Base-by-base conservation (phyloP, 176 grass and related monocot species). In the Ensete ventricosum region DNA sequence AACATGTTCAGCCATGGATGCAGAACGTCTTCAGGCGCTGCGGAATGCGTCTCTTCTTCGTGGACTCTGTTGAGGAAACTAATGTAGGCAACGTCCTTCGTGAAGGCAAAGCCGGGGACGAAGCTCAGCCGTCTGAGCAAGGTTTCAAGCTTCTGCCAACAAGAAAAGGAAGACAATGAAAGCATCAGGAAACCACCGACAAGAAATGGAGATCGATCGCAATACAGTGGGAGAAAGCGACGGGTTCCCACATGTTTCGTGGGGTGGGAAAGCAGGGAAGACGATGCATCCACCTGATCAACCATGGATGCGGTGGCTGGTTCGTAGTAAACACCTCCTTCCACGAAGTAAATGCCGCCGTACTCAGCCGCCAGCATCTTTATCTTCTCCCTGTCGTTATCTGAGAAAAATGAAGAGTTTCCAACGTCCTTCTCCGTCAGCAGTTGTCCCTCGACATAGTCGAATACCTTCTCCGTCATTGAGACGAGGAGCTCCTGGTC, bases 1-100 rank as follows among this genome's bases (percentile, higher is more conserved):
- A 96, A 91, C 54, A 91, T 78, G 72, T 83, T 96, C 10, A 96
- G 43, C 92, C 92, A 96, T 9, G 92, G 88, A 69, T 91, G 92
- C 0, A 79, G 82, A 29, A 89, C 84, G 3, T 86, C 74, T 88
- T 82, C 88, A 11, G 71, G 2, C 0, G 86, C 84, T 3, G 17
- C 53, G 6, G 79, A 81, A 1, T 77, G 86, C 14, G 87, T 12
- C 70, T 91, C 92, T 26, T 81, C 88, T 1, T 77, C 16, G 0
- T 55, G 77, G 9, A 91, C 88, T 1, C 86, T 72, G 54, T 87
- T 70, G 0, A 88, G 88, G 70, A 96, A 96, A 50, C 82, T 75
- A 0, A 78, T 8, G 21, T 84, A 86, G 0, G 65, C 66, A 1
- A 86, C 83, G 1, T 87, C 88, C 13, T 72, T 82, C 6, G 58